Conservation (phyloP, 73 alveolate genomes). For the Tetrahymena malaccensis region DNA sequence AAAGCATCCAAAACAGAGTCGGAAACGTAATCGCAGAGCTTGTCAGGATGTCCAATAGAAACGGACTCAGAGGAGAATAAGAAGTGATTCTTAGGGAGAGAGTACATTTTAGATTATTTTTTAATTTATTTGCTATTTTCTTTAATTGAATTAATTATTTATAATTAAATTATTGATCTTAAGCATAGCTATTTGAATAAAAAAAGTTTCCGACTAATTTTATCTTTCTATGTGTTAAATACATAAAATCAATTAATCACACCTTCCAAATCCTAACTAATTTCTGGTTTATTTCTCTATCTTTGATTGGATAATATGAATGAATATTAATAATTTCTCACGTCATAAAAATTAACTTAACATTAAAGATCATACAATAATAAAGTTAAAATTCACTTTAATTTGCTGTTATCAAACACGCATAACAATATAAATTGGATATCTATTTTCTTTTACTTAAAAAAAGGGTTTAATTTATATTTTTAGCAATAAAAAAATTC, state of each 20-base stretch:
- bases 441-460: background rate
- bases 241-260: background rate
- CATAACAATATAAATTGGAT: background rate
- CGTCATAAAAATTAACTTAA: background rate
- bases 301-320: background rate
- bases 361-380: background rate
- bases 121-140: background rate
- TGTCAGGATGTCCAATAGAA: slow-evolving; percentile 98
- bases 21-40: slow-evolving; percentile 92
- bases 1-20: slow-evolving; percentile 97
- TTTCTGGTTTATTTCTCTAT: background rate
- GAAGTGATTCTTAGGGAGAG: slow-evolving; percentile 62
- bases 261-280: background rate
- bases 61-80: slow-evolving; percentile 96
- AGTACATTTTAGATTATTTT: slow-evolving; percentile 14
- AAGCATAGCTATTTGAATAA: background rate
- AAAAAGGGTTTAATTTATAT: background rate
- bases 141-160: background rate
- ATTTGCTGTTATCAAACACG: background rate
- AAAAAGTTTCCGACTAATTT: background rate
- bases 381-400: background rate
- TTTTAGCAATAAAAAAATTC: background rate
- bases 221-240: background rate
- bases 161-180: background rate
- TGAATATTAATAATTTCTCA: background rate